Conservation (phyloP, 352 stramenopile genomes). For the Globisporangium orthogonon region DNA sequence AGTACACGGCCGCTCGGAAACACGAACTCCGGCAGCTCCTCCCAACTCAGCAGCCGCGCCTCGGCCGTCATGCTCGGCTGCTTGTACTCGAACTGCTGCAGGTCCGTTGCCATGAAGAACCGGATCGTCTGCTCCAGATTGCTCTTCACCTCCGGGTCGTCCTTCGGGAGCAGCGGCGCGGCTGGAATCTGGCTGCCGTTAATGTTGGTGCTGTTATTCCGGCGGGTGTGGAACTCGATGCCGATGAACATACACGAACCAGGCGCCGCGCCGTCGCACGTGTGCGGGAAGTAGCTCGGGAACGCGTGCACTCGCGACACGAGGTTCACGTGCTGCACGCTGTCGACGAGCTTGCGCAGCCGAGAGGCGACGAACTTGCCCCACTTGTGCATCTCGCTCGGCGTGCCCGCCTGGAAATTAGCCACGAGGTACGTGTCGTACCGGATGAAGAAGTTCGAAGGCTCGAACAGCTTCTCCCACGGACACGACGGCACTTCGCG, state of each 20-base stretch:
- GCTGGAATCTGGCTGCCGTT: background rate
- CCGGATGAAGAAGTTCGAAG: constrained; percentile 80
- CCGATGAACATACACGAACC: constrained; percentile 81
- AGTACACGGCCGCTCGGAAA: constrained; percentile 42
- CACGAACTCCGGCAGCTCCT: constrained; percentile 64
- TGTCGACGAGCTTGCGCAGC: constrained; percentile 73
- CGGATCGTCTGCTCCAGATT: constrained; percentile 74
- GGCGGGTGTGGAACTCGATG: constrained; percentile 60
- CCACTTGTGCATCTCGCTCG: constrained; percentile 71
- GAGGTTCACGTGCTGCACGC: constrained; percentile 50
- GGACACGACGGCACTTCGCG: constrained; percentile 12
- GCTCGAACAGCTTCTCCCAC: constrained; percentile 71
- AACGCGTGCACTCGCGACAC: constrained; percentile 65
- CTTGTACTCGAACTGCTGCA: constrained; percentile 77
- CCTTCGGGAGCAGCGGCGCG: constrained; percentile 23
- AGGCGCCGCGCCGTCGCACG: constrained; percentile 22
- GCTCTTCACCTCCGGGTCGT: constrained; percentile 65
- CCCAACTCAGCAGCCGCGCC: constrained; percentile 47
- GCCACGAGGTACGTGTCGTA: constrained; percentile 77
- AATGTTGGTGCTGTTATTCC: constrained; percentile 15
- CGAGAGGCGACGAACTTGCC: constrained; percentile 81
- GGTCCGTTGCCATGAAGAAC: constrained; percentile 77
- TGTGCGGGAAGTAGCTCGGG: constrained; percentile 57
- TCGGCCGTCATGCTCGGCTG: constrained; percentile 60
- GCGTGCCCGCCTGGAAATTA: constrained; percentile 53